These are phyloP conservation scores for Xerocomus potaroensis DNA, from an alignment of 768 basidiomycete species.

Conservation along the genomic window DNA sequence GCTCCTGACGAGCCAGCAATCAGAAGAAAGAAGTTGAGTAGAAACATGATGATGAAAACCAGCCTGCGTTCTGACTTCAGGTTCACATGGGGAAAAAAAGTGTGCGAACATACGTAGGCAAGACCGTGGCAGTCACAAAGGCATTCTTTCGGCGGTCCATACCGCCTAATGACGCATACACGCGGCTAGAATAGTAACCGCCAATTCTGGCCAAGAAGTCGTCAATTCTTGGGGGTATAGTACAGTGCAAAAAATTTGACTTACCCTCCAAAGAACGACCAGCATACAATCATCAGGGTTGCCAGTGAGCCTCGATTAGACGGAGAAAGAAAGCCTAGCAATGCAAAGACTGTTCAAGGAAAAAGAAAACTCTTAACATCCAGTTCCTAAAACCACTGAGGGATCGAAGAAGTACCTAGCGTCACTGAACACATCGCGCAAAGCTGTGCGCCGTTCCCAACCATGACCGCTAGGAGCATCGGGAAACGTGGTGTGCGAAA, in stretches of 20 bases:
- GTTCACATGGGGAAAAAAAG: background rate
- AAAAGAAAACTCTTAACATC: constrained; percentile 5
- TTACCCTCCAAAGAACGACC: constrained; percentile 89
- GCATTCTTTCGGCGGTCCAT: constrained; percentile 74
- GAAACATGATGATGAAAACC: constrained; percentile 80
- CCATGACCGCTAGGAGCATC: constrained; percentile 75
- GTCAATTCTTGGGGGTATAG: background rate
- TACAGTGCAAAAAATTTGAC: constrained; percentile 13
- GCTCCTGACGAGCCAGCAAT: constrained; percentile 87
- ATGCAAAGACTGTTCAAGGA: constrained; percentile 66
- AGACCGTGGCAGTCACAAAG: constrained; percentile 80
- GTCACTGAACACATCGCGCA: constrained; percentile 86
- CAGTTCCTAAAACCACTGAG: too few species aligned
- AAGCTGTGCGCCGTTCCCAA: constrained; percentile 63
- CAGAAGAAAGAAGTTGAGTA: constrained; percentile 89
- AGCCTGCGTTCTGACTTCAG: constrained; percentile 41
- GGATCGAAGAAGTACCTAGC: constrained; percentile 48
- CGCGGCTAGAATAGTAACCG: constrained; percentile 82
- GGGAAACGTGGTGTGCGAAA: constrained; percentile 81
- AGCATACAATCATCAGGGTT: constrained; percentile 63
- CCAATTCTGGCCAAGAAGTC: constrained; percentile 53
- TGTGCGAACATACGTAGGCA: constrained; percentile 66
- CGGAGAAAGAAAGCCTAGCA: constrained; percentile 91
- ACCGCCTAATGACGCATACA: constrained; percentile 74
- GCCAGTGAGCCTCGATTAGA: constrained; percentile 93